Evolutionary conservation across 2,329 filamentous ascomycete species (phyloP), one percentile per base, ranked within the genome.

Genomic region (Dactylellina haptotyla): DNA sequence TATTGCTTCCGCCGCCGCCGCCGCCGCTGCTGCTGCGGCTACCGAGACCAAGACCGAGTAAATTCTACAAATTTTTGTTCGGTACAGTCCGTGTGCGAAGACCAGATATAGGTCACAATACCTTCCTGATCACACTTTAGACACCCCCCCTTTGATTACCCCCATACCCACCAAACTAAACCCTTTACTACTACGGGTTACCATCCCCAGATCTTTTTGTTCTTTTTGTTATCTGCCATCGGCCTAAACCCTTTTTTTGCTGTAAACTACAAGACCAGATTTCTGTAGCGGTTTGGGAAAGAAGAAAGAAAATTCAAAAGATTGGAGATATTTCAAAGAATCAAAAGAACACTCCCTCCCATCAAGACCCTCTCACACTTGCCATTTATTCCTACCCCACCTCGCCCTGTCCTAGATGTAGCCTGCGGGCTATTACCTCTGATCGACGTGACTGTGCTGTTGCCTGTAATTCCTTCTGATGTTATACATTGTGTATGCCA

Each of bases 1-100:
- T 77, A 85, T 97, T 69, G 96, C 97, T 84, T 1, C n/a, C 18
- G 18, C 20, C 5, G 3, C 51, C 45, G 37, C 50, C 16, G 18
- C 28, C 12, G 57, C 50, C 43, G 16, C n/a, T n/a, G n/a, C n/a
- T n/a, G n/a, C n/a, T n/a, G n/a, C n/a, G n/a, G n/a, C n/a, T n/a
- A n/a, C n/a, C n/a, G n/a, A n/a, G n/a, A n/a, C n/a, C n/a, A n/a
- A n/a, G n/a, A n/a, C n/a, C n/a, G n/a, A n/a, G n/a, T n/a, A n/a
- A n/a, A n/a, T n/a, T n/a, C n/a, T n/a, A n/a, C n/a, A n/a, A n/a
- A n/a, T n/a, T n/a, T n/a, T n/a, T n/a, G n/a, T n/a, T n/a, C n/a
- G n/a, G n/a, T n/a, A n/a, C n/a, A n/a, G n/a, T n/a, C n/a, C n/a
- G n/a, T n/a, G n/a, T n/a, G n/a, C n/a, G n/a, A n/a, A n/a, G n/a